These are phyloP conservation scores for Eimeria brunetti DNA, from an alignment of 169 alveolate species.

Conservation along the genomic window DNA sequence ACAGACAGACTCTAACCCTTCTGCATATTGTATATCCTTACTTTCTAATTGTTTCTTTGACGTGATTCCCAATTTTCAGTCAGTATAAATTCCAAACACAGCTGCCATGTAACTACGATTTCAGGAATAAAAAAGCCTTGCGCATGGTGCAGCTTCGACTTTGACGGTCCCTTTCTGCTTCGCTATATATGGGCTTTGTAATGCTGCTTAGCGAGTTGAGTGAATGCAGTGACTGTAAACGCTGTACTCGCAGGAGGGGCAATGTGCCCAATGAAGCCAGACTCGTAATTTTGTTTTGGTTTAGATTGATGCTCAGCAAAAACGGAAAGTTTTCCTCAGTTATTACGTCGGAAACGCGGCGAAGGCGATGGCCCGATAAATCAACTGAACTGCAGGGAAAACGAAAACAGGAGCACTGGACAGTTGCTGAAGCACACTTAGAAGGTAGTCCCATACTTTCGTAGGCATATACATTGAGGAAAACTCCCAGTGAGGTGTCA, in stretches of 20 bases:
- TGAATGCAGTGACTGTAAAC: neutral
- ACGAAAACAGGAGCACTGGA: neutral
- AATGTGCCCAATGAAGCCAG: constrained; percentile 51
- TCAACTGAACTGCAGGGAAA: constrained; percentile 60
- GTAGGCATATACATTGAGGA: neutral
- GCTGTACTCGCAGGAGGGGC: constrained; percentile 45
- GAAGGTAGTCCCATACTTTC: neutral
- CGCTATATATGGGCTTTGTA: neutral
- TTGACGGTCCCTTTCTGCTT: neutral
- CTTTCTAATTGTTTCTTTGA: neutral
- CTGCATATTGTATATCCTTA: neutral
- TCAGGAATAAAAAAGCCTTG: neutral
- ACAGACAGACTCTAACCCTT: neutral
- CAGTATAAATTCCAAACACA: neutral
- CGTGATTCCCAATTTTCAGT: neutral
- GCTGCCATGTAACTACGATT: neutral
- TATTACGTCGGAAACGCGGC: constrained; percentile 55
- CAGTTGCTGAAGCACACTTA: neutral
- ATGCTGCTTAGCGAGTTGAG: neutral
- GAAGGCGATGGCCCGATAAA: constrained; percentile 59
- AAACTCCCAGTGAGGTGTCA: neutral
- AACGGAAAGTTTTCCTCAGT: constrained; percentile 65
- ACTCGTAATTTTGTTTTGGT: constrained; percentile 38
- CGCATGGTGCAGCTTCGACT: neutral
- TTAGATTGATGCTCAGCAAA: constrained; percentile 22